Evolutionary conservation across 441 rosid species (phyloP).

Genomic region (Euphorbia celastroides): DNA sequence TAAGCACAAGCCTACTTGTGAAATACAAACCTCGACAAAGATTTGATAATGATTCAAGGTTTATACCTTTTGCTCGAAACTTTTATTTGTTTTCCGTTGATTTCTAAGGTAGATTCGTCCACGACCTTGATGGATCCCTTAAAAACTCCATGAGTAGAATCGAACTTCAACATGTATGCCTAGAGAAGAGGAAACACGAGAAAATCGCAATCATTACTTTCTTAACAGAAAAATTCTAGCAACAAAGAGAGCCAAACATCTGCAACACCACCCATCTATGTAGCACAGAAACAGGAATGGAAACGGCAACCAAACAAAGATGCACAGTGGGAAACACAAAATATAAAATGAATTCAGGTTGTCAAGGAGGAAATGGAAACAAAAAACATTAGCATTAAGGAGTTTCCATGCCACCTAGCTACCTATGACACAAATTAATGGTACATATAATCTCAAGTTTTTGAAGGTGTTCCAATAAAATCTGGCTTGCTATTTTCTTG

Average conservation of each 20-base stretch:
- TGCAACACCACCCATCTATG: neutral
- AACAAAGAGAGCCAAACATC: neutral
- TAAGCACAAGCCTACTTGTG: neutral
- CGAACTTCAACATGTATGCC: constrained; percentile 96
- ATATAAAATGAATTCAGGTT: too few relatives aligned
- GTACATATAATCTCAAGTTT: too few relatives aligned
- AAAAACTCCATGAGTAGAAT: constrained; percentile 89
- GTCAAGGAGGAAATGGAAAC: too few relatives aligned
- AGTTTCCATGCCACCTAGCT: too few relatives aligned
- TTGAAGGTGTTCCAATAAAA: too few relatives aligned
- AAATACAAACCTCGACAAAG: neutral
- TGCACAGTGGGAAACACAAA: too few relatives aligned
- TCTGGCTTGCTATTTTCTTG: too few relatives aligned
- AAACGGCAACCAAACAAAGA: too few relatives aligned
- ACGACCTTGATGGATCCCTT: constrained; percentile 63
- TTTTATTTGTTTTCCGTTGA: constrained; percentile 76
- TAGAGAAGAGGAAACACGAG: constrained; percentile 25
- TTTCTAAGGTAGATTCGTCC: constrained; percentile 79
- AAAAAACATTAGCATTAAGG: too few relatives aligned
- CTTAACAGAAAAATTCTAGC: constrained; percentile 7
- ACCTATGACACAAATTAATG: too few relatives aligned
- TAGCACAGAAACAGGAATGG: too few relatives aligned
- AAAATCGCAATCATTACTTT: constrained; percentile 15
- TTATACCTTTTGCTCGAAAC: constrained; percentile 67
- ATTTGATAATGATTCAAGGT: neutral